These are phyloP conservation scores for Lachnellula occidentalis DNA, from an alignment of 2,329 filamentous ascomycete species.

Conservation along the genomic window DNA sequence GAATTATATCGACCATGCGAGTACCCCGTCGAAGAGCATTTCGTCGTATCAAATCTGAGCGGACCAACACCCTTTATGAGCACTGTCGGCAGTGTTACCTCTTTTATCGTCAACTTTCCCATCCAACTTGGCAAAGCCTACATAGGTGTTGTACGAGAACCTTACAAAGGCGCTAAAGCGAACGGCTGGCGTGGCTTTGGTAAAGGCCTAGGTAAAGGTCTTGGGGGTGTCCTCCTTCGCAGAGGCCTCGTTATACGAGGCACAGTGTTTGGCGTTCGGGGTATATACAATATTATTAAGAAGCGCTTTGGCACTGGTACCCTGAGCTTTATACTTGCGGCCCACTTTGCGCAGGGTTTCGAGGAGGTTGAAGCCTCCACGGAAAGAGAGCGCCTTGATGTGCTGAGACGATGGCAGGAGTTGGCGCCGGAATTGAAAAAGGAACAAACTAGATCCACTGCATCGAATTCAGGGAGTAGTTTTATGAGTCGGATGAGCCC, in stretches of 20 bases:
- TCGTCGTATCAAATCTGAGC: constrained; percentile 11
- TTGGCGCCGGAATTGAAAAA: constrained; percentile 16
- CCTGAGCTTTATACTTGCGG: constrained; percentile 28
- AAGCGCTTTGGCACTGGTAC: constrained; percentile 21
- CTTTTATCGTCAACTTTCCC: constrained; percentile 10
- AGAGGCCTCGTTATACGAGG: constrained; percentile 13
- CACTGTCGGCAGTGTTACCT: constrained; percentile 15
- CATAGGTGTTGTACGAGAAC: constrained; percentile 11
- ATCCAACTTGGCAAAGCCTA: constrained; percentile 15
- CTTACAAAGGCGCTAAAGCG: constrained; percentile 12
- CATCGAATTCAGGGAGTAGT: constrained; percentile 7
- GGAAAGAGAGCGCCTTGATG: constrained; percentile 22
- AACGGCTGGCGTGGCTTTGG: constrained; percentile 12
- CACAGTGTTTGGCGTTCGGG: constrained; percentile 20
- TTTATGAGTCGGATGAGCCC: not conserved
- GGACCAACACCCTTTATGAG: constrained; percentile 15
- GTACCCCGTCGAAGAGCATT: constrained; percentile 12
- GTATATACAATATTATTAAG: constrained; percentile 22
- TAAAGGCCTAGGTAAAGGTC: constrained; percentile 13
- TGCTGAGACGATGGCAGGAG: constrained; percentile 23
- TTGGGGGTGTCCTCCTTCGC: constrained; percentile 11
- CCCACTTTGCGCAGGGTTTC: constrained; percentile 24
- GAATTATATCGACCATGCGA: constrained; percentile 13
- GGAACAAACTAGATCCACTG: constrained; percentile 5
- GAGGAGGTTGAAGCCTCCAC: constrained; percentile 22